These are phyloP conservation scores for Fusarium foetens DNA, from an alignment of 2,329 filamentous ascomycete genomes.

Conservation along the genomic window DNA sequence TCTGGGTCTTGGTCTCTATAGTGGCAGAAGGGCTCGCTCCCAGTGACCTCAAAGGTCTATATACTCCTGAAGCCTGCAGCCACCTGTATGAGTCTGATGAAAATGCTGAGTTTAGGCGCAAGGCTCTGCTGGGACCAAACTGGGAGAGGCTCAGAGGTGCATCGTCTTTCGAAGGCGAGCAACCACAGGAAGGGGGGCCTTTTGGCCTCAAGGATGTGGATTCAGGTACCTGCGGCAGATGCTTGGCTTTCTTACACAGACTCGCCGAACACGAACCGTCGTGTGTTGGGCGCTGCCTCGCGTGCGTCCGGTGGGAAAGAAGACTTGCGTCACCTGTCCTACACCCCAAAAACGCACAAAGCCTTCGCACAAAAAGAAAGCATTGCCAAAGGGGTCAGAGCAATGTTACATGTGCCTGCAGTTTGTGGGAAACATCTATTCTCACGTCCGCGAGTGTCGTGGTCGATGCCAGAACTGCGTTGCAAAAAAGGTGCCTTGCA, in stretches of 20 bases:
- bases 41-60: not conserved
- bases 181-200: not conserved
- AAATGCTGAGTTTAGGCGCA: not conserved
- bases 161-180: not conserved
- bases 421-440: not conserved
- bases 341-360: not conserved
- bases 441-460: not conserved
- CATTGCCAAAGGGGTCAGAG: not conserved
- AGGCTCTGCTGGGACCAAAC: not conserved
- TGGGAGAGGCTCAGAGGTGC: not conserved
- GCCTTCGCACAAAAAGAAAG: not conserved
- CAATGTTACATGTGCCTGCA: not conserved
- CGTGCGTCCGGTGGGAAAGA: not conserved
- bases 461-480: not conserved
- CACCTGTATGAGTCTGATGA: not conserved
- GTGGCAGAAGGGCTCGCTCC: not conserved
- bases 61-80: not conserved
- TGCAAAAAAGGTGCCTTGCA: not conserved
- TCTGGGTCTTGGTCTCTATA: not conserved
- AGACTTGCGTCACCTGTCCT: not conserved
- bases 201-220: not conserved
- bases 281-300: not conserved
- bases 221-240: not conserved
- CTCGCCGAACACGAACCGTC: not conserved
- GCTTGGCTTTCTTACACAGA: not conserved